Evolutionary conservation across 23 red algal genomes (phyloP).

Genomic region (Gracilaria vermiculophylla): DNA sequence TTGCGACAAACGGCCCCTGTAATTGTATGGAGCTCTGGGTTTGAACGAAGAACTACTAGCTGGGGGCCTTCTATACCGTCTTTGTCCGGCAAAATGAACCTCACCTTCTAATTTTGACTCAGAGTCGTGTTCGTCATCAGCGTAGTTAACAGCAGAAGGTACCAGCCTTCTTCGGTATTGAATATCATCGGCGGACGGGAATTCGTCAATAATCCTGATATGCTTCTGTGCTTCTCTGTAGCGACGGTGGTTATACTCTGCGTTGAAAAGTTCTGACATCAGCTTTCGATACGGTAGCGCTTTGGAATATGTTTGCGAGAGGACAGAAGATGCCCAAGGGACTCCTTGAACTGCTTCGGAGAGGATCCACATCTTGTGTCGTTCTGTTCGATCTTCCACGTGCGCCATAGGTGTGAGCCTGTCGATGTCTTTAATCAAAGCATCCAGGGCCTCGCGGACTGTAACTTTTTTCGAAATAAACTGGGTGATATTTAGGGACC

Average conservation of each 20-base stretch:
- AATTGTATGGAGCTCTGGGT: background rate
- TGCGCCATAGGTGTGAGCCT: background rate
- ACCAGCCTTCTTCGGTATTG: background rate
- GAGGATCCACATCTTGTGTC: background rate
- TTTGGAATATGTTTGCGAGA: background rate
- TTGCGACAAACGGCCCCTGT: background rate
- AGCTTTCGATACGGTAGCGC: background rate
- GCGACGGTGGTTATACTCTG: background rate
- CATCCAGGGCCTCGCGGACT: background rate
- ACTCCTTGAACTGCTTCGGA: background rate
- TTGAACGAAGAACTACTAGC: background rate
- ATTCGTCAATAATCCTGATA: background rate
- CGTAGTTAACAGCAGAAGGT: background rate
- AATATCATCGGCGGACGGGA: background rate
- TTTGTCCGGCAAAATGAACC: background rate
- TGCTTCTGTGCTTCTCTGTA: background rate
- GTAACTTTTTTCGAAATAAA: background rate
- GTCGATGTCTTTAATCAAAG: background rate
- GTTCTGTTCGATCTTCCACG: background rate
- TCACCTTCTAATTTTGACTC: no score
- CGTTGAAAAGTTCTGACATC: background rate
- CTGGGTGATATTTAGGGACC: background rate
- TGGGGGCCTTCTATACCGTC: background rate
- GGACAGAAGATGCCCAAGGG: background rate
- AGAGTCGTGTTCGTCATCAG: background rate